Conservation (phyloP, 2,329 filamentous ascomycete species). For the Gnomoniopsis sp. region DNA sequence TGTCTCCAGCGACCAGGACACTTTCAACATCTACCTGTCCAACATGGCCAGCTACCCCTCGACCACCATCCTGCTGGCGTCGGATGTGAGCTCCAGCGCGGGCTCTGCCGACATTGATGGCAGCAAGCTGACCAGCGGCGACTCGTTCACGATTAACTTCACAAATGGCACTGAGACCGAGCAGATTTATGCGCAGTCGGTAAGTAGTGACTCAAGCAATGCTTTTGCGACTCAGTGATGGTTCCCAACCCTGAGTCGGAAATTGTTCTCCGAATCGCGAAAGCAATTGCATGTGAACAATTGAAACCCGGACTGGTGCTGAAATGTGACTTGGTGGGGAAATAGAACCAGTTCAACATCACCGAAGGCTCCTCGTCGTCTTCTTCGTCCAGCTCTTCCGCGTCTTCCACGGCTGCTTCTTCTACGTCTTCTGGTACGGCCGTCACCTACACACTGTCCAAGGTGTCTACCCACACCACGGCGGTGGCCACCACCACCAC, state of each 20-base stretch:
- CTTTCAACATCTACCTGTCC: slow-evolving; percentile 19
- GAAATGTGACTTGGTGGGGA: not conserved
- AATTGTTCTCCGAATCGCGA: not conserved
- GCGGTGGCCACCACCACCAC: not conserved
- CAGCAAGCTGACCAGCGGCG: slow-evolving; percentile 16
- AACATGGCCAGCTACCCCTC: slow-evolving; percentile 18
- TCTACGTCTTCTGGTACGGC: slow-evolving; percentile 6
- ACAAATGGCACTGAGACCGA: slow-evolving; percentile 18
- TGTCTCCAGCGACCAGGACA: slow-evolving; percentile 11
- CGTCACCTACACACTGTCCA: slow-evolving; percentile 1
- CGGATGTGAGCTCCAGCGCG: slow-evolving; percentile 8
- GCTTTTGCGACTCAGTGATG: no score
- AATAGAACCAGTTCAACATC: slow-evolving; percentile 17
- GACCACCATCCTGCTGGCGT: slow-evolving; percentile 14
- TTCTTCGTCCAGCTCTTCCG: slow-evolving; percentile 9
- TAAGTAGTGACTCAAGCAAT: slow-evolving; percentile 1
- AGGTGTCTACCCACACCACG: not conserved
- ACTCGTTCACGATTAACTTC: slow-evolving; percentile 17
- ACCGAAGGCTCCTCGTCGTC: slow-evolving; percentile 4
- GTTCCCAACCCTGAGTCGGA: no score
- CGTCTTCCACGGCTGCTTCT: not conserved
- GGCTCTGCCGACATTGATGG: slow-evolving; percentile 14
- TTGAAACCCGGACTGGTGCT: not conserved
- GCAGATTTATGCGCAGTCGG: slow-evolving; percentile 20
- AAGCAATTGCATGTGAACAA: not conserved